Conservation (phyloP, 805 yeast genomes). For the Candida glaebosa region DNA sequence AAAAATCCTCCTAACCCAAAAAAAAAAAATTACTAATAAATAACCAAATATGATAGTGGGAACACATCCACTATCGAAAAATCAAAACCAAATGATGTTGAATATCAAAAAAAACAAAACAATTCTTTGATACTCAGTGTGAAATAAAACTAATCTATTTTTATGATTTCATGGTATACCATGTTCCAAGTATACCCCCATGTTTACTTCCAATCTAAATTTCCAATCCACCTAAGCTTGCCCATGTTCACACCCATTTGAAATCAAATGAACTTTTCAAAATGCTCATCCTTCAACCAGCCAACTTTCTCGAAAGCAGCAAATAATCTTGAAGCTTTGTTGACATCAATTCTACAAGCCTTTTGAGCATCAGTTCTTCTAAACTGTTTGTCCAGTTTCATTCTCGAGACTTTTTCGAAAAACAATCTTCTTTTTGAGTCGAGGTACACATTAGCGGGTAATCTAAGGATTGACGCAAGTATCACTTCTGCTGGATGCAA, state of each 20-base stretch:
- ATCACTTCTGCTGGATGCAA: slow-evolving; percentile 90
- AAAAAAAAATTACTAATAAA: background rate
- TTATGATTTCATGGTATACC: too few species aligned
- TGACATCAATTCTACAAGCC: slow-evolving; percentile 95
- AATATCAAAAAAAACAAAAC: too few species aligned
- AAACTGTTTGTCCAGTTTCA: slow-evolving; percentile 69
- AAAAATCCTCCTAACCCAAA: background rate
- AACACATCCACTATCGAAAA: too few species aligned
- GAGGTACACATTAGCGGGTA: slow-evolving; percentile 82
- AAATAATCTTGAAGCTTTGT: slow-evolving; percentile 87
- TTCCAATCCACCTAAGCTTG: too few species aligned
- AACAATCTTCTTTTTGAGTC: slow-evolving; percentile 70
- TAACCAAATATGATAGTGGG: too few species aligned
- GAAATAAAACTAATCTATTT: too few species aligned
- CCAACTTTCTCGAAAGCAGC: slow-evolving; percentile 91
- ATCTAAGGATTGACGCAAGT: slow-evolving; percentile 82
- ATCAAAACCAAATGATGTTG: too few species aligned
- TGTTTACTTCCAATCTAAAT: background rate
- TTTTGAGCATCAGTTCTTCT: slow-evolving; percentile 97
- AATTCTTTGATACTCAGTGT: too few species aligned
- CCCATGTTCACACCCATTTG: too few species aligned
- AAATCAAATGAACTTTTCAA: slow-evolving; percentile 31
- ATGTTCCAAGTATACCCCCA: background rate
- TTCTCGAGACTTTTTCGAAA: slow-evolving; percentile 80
- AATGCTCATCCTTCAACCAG: slow-evolving; percentile 79